These are phyloP conservation scores for Dioscorea alata DNA, from an alignment of 106 monocot species.

Conservation along the genomic window DNA sequence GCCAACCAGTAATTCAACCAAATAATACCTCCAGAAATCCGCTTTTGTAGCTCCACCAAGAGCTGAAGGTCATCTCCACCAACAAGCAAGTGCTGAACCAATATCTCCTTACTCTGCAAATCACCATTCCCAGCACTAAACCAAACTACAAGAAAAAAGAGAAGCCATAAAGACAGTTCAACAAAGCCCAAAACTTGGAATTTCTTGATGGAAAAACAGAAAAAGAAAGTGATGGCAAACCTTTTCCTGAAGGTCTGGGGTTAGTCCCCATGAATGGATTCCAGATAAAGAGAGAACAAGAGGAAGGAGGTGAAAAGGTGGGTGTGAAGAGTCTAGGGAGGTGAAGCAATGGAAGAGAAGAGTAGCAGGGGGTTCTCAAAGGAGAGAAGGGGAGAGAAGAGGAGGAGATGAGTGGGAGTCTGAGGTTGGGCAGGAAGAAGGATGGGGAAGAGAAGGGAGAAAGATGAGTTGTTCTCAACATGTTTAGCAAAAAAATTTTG, in stretches of 20 bases:
- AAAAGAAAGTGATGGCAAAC: conserved; percentile 8
- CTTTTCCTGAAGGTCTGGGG: conserved; percentile 26
- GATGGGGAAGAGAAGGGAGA: not conserved
- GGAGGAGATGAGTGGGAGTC: conserved; percentile 8
- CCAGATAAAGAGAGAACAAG: conserved; percentile 12
- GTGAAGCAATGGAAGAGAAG: not conserved
- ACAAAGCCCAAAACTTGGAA: too few relatives aligned
- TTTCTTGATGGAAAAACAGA: not conserved
- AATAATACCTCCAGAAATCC: conserved; percentile 48
- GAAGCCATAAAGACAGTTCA: not conserved
- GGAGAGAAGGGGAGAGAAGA: conserved; percentile 11
- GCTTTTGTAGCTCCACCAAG: conserved; percentile 64
- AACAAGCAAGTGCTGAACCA: conserved; percentile 95
- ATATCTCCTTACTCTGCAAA: conserved; percentile 53
- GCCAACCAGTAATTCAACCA: too few relatives aligned
- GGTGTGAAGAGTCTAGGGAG: not conserved
- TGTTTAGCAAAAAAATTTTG: not conserved
- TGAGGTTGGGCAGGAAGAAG: conserved; percentile 3
- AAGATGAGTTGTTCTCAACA: conserved; percentile 8
- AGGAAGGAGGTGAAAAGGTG: not conserved
- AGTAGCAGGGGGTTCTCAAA: not conserved
- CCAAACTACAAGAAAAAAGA: conserved; percentile 22
- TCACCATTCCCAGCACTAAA: conserved; percentile 42
- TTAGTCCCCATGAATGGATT: conserved; percentile 19
- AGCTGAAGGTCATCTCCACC: conserved; percentile 64